Evolutionary conservation across 2,329 filamentous ascomycete genomes (phyloP).

Genomic region (Knufia petricola): DNA sequence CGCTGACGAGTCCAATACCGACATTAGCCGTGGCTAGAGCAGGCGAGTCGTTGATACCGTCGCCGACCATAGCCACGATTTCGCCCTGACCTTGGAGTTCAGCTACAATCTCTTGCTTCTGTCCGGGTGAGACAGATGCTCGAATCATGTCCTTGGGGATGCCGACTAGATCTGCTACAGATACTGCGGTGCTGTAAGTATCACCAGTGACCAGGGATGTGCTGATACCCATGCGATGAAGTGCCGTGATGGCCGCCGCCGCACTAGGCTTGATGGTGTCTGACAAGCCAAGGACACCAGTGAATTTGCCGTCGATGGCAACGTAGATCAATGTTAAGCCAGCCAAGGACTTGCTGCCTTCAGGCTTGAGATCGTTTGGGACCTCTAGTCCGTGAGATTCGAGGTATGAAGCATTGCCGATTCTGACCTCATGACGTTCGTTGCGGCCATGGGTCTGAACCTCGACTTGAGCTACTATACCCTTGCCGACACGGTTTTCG

Average conservation of each 20-base stretch:
- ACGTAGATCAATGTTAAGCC: constrained; percentile 88
- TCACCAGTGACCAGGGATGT: constrained; percentile 92
- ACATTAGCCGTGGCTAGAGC: constrained; percentile 86
- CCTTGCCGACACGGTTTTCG: constrained; percentile 69
- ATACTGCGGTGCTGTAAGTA: constrained; percentile 70
- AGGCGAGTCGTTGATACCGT: constrained; percentile 97
- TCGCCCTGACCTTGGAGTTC: constrained; percentile 65
- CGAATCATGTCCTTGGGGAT: constrained; percentile 68
- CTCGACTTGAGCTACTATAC: constrained; percentile 64
- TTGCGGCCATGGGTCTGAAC: constrained; percentile 58
- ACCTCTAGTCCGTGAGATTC: constrained; percentile 54
- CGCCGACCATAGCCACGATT: constrained; percentile 89
- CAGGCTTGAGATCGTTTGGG: constrained; percentile 32
- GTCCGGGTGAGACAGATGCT: constrained; percentile 78
- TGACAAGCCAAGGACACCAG: constrained; percentile 71
- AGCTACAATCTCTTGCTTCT: constrained; percentile 79
- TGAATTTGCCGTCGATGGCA: constrained; percentile 71
- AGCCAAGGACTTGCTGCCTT: constrained; percentile 34
- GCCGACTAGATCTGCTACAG: constrained; percentile 73
- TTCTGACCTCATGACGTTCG: constrained; percentile 64
- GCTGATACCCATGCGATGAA: constrained; percentile 75
- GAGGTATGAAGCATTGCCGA: constrained; percentile 75
- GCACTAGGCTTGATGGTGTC: constrained; percentile 89
- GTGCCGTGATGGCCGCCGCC: constrained; percentile 65
- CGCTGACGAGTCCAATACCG: constrained; percentile 83